These are phyloP conservation scores for Linum usitatissimum DNA, from an alignment of 345 rosid species.

Conservation along the genomic window DNA sequence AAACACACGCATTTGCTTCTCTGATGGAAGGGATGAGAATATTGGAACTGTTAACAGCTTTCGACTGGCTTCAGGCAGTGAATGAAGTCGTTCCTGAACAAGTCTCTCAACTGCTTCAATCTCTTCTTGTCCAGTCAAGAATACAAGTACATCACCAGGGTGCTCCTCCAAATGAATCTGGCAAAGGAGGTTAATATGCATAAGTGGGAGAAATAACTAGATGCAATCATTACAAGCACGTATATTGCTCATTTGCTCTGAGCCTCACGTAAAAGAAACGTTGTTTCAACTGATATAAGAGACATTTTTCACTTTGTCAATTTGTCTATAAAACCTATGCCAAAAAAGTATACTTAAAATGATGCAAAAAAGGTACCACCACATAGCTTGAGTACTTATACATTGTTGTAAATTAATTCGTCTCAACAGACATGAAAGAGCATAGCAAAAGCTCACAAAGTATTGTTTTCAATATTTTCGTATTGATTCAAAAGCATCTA, in stretches of 20 bases:
- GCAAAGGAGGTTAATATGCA: constrained; percentile 9
- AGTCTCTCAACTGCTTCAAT: constrained; percentile 77
- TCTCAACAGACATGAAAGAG: constrained; percentile 1
- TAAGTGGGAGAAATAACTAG: neutral
- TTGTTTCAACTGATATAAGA: too few species aligned
- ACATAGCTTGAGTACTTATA: too few species aligned
- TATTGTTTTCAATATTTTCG: neutral
- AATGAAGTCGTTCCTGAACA: constrained; percentile 47
- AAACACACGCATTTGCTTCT: constrained; percentile 75
- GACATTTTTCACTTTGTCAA: neutral
- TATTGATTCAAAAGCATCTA: neutral
- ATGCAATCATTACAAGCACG: neutral
- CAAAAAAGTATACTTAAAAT: too few species aligned
- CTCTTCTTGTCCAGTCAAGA: constrained; percentile 95
- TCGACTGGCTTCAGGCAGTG: constrained; percentile 48
- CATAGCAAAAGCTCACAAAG: neutral
- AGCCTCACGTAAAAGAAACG: neutral
- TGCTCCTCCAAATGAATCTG: constrained; percentile 76
- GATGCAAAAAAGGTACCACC: too few species aligned
- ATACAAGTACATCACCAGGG: constrained; percentile 86
- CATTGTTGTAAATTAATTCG: neutral
- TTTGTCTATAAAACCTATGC: neutral
- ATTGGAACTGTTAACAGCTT: constrained; percentile 54
- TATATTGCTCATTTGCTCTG: neutral
- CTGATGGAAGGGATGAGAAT: constrained; percentile 85